These are phyloP conservation scores for Phragmites australis DNA, from an alignment of 176 grass and related monocot genomes.

Conservation along the genomic window DNA sequence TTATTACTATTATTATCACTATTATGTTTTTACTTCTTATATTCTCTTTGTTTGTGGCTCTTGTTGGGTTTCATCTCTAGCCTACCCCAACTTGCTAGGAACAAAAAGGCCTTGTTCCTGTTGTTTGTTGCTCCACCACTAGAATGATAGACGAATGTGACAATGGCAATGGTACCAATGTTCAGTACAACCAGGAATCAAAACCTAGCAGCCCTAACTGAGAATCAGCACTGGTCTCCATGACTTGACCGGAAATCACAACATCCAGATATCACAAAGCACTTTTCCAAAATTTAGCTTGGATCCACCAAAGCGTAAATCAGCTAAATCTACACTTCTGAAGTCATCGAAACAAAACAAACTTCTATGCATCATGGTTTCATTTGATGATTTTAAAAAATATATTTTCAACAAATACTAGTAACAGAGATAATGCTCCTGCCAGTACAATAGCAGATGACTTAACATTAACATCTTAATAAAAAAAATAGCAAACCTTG, in stretches of 20 bases:
- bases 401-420: constrained; percentile 10
- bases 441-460: background rate
- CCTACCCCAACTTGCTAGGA: too few relatives aligned
- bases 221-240: background rate
- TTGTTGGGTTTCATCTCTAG: too few relatives aligned
- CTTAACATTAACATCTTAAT: constrained; percentile 30
- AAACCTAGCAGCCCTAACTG: constrained; percentile 15
- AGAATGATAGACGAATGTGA: background rate
- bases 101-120: background rate
- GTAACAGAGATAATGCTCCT: constrained; percentile 22
- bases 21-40: too few relatives aligned
- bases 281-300: background rate
- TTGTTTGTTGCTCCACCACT: background rate
- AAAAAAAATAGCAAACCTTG: constrained; percentile 68
- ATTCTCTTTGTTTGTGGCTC: too few relatives aligned
- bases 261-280: constrained; percentile 17
- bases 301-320: constrained; percentile 17
- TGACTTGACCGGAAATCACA: background rate
- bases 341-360: constrained; percentile 22
- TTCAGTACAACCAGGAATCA: background rate
- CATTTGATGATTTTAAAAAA: constrained; percentile 2
- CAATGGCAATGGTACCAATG: constrained; percentile 28
- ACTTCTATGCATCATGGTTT: background rate
- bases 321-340: background rate
- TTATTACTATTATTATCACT: too few relatives aligned